Base-by-base conservation (phyloP, 768 basidiomycete genomes). In the Gymnopilus junonius region DNA sequence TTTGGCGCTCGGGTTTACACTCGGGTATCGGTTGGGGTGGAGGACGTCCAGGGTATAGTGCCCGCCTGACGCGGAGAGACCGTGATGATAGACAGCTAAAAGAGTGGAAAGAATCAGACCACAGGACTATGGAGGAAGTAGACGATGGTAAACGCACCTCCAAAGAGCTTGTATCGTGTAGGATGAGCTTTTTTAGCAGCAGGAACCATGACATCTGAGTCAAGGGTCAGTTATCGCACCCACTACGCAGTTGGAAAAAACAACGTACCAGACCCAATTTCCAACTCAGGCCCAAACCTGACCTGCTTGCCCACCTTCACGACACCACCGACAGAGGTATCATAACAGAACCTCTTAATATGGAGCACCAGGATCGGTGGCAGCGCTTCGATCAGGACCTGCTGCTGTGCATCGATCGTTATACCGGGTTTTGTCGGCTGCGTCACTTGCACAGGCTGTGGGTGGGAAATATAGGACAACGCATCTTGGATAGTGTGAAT, bases 41-140 rank as follows among this genome's bases (percentile, higher is more conserved):
- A 96, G 79, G 10, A 96, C 91, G 69, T 95, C 92, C 50, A 97
- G 85, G 2, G 96, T 99, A 78, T 98, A 99, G 75, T 98, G 97
- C 1, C 97, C 97, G 2, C 95, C 95, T 1, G 90, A 89, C 0
- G 97, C 94, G 7, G 93, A 92, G 29, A 83, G 80, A 2, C 97
- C 97, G 67, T 99, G 96, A 74, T 99, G 97, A 75, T 98, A 98
- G 12, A 98, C 77, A 8, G 89, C 97, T 93, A 66, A 2, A 55
- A 29, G 55, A 45, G 54, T 23, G 14, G 51, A 54, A n/a, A 45
- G 17, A 55, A 46, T 32, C 35, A 48, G 63, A 40, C 31, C 31
- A 58, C 32, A 27, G 8, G 39, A 39, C 7, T 3, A 34, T 25
- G 21, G 57, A 37, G 1, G 27, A 27, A 46, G 2, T 35, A 20